Base-by-base conservation (phyloP, 352 stramenopile species). In the Globisporangium polare region DNA sequence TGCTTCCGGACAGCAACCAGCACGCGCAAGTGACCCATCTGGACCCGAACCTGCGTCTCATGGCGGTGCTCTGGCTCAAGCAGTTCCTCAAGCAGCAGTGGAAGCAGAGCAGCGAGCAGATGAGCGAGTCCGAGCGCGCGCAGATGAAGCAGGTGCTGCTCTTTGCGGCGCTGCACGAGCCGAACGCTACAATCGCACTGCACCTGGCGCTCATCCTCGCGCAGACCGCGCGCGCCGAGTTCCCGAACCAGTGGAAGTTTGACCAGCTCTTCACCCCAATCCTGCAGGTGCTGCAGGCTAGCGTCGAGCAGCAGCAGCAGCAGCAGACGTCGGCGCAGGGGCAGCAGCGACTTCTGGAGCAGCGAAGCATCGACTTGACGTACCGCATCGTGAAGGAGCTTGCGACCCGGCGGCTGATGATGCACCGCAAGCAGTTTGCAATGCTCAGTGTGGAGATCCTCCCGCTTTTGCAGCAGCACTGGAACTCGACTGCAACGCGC, bases 321-420 rank as follows among this genome's bases (percentile, higher is more conserved):
- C 55, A 46, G 22, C 47, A 17, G 2, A 39, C 72, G 3, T 3
- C 70, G 37, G 18, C 49, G 0, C 62, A 12, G 13, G 45, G 49
- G 17, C 50, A 68, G 17, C 42, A 67, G 39, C 54, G 62, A 27
- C 43, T 72, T 42, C 52, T 58, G 5, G 74, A 85, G 61, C 65
- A 66, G 31, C 74, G 85, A 26, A 65, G 71, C n/a, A 50, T 92
- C 22, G 67, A 87, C 27, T 63, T 94, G 10, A 75, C 70, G n/a
- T 89, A 92, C 63, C 75, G 81, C 1, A 63, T 94, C 17, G 78
- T 90, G 12, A 94, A 96, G 67, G 85, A 94, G 54, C 71, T 96
- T 35, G 73, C 86, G 39, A 78, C 83, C 4, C 73, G 83, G 13
- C 71, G 87, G n/a, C 78, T 96, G 42, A 80, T 93, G 78, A 58